Base-by-base conservation (phyloP, 257 asterid species). In the Nemophila menziesii region DNA sequence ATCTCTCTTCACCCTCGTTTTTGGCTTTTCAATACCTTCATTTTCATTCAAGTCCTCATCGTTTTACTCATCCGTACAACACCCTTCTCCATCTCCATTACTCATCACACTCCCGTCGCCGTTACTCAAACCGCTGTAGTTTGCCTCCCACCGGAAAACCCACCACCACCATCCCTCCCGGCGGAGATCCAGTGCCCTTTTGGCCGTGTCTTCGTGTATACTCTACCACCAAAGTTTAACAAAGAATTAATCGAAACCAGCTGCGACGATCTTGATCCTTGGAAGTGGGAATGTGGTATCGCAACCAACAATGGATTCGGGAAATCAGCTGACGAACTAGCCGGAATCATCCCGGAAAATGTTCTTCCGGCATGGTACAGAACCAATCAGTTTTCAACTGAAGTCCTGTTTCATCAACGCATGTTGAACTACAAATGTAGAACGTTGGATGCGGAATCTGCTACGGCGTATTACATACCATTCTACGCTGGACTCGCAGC, bases 401-500 rank as follows among this genome's bases (percentile, higher is more conserved):
- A 87, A 67, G 50, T 78, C 0, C 51, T 87, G 5, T 87, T 78
- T 37, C 95, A 87, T 58, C 58, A 62, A 68, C 72, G 95, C 41
- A 51, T 83, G 24, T 44, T 77, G 50, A 73, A 70, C 22, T 81
- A 87, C 55, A 68, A 47, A 43, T 89, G 97, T 55, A 36, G 93
- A 22, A 84, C 98, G 8, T 42, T 21, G 6, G 75, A 75, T 22
- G 84, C 95, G 37, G 79, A 70, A 41, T 55, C 72, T 0, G 97
- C 97, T 13, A 84, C 98, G 34, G 92, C 94, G 16, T 89, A 71
- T 59, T 89, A 89, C 72, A 74, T 89, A 8, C 98, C 98, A 17
- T 89, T 89, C 47, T 89, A 89, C 73, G 95, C 94, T 0, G 98
- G 98, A 5, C 87, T 80, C 22, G 86, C 98, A 1, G 98, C 84